Base-by-base conservation (phyloP, 495 filamentous ascomycete species). In the Aspergillus olivimuriae region DNA sequence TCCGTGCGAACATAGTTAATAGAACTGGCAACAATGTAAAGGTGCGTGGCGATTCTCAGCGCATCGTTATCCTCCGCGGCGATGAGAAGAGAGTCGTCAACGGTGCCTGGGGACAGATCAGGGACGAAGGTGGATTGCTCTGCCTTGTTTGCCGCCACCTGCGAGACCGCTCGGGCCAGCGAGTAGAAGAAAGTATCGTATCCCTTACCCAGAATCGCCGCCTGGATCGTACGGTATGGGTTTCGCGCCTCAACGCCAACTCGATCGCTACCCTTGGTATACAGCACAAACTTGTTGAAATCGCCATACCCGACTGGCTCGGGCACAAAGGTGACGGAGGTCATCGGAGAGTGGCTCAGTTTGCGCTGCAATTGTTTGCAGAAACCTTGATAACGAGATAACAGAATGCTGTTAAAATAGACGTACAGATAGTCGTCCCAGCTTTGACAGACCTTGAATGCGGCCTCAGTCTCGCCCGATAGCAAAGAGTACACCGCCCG, bases 371-470 rank as follows among this genome's bases (percentile, higher is more conserved):
- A 63, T 32, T 70, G 66, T 36, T 61, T 61, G 51, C 70, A 70
- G 46, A 73, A 73, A 10, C 61, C 60, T 40, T 57, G 59, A 38
- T 73, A 73, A 28, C 70, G 68, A 5, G 62, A 50, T 51, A 87
- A 70, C 12, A 98, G 70, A 20, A 91, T 65, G 7, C 84, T 77
- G 54, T 94, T 95, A 72, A 90, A 92, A 55, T 87, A 81, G 6
- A 83, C 84, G 55, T 90, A 97, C n/a, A 96, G 75, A 48, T 83
- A 79, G 60, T 98, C 92, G 47, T 97, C 88, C 83, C 86, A 94
- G 28, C 76, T 79, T 32, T 74, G 71, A 61, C 87, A 92, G 11
- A 91, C 78, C 48, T 77, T 77, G 54, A 85, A 74, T 9, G 89
- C 87, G 32, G 83, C 81, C 26, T 78, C 68, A 5, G 87, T 70